Base-by-base conservation (phyloP, 306 rosid genomes). In the Sesbania bispinosa region DNA sequence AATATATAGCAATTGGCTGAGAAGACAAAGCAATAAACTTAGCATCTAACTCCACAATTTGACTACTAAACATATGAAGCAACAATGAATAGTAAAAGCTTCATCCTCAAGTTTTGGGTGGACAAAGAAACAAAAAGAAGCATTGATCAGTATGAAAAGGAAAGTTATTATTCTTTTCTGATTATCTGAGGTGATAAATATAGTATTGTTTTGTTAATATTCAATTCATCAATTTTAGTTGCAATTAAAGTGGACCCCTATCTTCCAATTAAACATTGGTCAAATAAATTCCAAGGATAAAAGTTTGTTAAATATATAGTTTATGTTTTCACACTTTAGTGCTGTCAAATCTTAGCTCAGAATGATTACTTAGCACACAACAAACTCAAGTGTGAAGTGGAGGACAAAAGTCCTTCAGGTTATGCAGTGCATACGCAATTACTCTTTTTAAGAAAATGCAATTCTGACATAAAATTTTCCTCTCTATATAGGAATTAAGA, bases 261-360 rank as follows among this genome's bases (percentile, higher is more conserved):
- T 78, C 67, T 62, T 73, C 90, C 88, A 81, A 86, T 84, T 53
- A 76, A 45, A 67, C 5, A 46, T 16, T 24, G 63, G 87, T 84
- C 92, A 86, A 51, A 79, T 35, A 58, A 78, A 78, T 69, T 78
- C 74, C 67, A 41, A 36, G n/a, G 35, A 23, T n/a, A 52, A 42
- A 39, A 68, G 70, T 71, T 2, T 16, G 41, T 53, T 29, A 30
- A 32, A 33, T 9, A 21, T 43, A 7, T 61, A 67, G 29, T 48
- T 68, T 77, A 45, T 53, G 67, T 64, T 75, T 75, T 61, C 59
- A 30, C 5, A 50, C 54, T 50, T 19, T 19, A 85, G 95, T 92
- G 98, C 11, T 76, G 90, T 88, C 96, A 88, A 86, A 85, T 92
- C 90, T 73, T 57, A 38, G 61, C 53, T 66, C 29, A 39, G 1